Conservation (phyloP, 140 eudicot species). For the Senecio squalidus region DNA sequence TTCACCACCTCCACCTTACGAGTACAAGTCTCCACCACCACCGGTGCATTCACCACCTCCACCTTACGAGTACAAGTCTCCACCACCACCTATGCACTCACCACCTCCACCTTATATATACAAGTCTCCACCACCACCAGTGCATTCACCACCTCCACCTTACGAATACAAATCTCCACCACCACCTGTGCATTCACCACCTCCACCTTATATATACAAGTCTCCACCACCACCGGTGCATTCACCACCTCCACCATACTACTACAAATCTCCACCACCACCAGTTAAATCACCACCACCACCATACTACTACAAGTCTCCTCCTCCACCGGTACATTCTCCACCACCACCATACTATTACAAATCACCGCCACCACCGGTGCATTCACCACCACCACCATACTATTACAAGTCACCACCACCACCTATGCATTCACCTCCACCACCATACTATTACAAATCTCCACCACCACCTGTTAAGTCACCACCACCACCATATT, state of each 20-base stretch:
- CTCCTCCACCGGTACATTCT: constrained; percentile 27
- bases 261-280: constrained; percentile 37
- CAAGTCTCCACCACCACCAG: constrained; percentile 35
- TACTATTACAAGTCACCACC: constrained; percentile 38
- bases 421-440: constrained; percentile 33
- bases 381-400: constrained; percentile 34
- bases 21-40: constrained; percentile 35
- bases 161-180: constrained; percentile 29
- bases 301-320: constrained; percentile 32
- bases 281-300: constrained; percentile 26
- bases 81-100: constrained; percentile 30
- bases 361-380: constrained; percentile 35
- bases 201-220: constrained; percentile 29
- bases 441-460: constrained; percentile 31
- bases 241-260: constrained; percentile 39
- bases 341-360: constrained; percentile 34
- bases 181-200: constrained; percentile 27
- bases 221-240: constrained; percentile 35
- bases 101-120: constrained; percentile 37
- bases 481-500: constrained; percentile 38
- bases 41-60: constrained; percentile 28
- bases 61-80: constrained; percentile 22
- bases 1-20: constrained; percentile 27
- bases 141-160: constrained; percentile 25
- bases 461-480: constrained; percentile 30